These are phyloP conservation scores for Strigomonas culicis DNA, from an alignment of 208 protist species.

Conservation along the genomic window DNA sequence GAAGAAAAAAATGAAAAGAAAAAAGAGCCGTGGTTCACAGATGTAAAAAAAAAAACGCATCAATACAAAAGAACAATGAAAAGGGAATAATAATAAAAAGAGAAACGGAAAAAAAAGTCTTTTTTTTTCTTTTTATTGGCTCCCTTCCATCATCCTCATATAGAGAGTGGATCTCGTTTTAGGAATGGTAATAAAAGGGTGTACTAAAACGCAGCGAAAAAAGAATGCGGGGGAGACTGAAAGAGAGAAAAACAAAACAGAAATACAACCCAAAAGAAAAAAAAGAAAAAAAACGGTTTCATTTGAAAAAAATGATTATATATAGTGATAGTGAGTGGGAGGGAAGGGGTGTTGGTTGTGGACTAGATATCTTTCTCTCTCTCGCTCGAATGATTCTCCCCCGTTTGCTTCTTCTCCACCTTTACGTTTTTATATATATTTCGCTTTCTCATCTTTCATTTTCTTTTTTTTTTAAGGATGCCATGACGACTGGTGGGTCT, in stretches of 20 bases:
- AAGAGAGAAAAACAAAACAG: not conserved
- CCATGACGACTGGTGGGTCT: too few relatives aligned
- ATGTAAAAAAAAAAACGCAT: not conserved
- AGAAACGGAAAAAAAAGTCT: constrained; percentile 7
- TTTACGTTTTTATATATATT: constrained; percentile 3
- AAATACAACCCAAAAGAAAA: not conserved
- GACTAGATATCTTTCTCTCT: too few relatives aligned
- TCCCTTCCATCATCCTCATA: constrained; percentile 1
- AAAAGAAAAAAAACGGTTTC: too few relatives aligned
- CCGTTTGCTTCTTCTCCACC: not conserved
- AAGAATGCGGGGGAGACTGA: not conserved
- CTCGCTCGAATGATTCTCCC: not conserved
- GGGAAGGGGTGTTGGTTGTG: too few relatives aligned
- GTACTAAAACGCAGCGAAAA: not conserved
- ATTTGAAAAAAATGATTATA: too few relatives aligned
- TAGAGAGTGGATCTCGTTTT: not conserved
- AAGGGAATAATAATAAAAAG: not conserved
- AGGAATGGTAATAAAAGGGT: not conserved
- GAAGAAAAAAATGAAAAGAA: not conserved
- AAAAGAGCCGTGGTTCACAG: not conserved
- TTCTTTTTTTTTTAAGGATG: not conserved
- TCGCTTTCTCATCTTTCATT: not conserved
- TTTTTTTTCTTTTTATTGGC: constrained; percentile 10
- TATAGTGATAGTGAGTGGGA: too few relatives aligned
- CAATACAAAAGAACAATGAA: not conserved